Conservation (phyloP, 306 rosid species). For the Chamaecrista fasciculata region DNA sequence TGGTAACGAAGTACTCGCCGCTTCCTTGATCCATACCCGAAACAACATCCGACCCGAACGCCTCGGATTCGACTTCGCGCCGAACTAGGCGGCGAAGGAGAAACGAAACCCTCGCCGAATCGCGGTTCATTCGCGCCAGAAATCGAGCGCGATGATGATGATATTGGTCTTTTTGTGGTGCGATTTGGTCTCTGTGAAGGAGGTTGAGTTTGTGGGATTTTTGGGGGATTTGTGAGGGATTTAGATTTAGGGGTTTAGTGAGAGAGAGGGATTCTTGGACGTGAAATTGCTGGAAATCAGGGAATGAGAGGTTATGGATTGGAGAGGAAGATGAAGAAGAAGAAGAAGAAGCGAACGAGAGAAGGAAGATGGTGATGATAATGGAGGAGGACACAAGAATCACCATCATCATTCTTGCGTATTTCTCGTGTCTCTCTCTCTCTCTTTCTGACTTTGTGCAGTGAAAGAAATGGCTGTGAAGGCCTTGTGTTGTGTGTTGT, state of each 20-base stretch:
- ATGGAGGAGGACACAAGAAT: background rate
- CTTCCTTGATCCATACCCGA: slow-evolving; percentile 96
- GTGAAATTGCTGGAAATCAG: slow-evolving; percentile 38
- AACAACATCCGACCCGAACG: slow-evolving; percentile 81
- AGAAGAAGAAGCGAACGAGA: background rate
- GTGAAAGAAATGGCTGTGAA: too few species aligned
- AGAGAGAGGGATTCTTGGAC: slow-evolving; percentile 31
- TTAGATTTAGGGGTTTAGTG: slow-evolving; percentile 4
- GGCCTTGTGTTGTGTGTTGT: too few species aligned
- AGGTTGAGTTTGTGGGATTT: slow-evolving; percentile 58
- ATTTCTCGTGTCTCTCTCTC: too few species aligned
- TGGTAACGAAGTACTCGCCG: slow-evolving; percentile 82
- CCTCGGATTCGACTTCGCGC: slow-evolving; percentile 21
- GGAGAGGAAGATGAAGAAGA: slow-evolving; percentile 8
- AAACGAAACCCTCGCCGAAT: slow-evolving; percentile 51
- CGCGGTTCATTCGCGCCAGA: slow-evolving; percentile 59
- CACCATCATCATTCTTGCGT: too few species aligned
- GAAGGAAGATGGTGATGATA: background rate
- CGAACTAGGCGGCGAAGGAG: slow-evolving; percentile 39
- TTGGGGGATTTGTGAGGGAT: background rate
- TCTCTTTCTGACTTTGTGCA: too few species aligned
- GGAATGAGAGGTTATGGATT: slow-evolving; percentile 30
- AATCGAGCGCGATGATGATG: slow-evolving; percentile 32
- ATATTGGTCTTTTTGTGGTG: background rate
- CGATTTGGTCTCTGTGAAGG: slow-evolving; percentile 64